Evolutionary conservation across 2,329 filamentous ascomycete genomes (phyloP).

Genomic region (Aspergillus terreus): DNA sequence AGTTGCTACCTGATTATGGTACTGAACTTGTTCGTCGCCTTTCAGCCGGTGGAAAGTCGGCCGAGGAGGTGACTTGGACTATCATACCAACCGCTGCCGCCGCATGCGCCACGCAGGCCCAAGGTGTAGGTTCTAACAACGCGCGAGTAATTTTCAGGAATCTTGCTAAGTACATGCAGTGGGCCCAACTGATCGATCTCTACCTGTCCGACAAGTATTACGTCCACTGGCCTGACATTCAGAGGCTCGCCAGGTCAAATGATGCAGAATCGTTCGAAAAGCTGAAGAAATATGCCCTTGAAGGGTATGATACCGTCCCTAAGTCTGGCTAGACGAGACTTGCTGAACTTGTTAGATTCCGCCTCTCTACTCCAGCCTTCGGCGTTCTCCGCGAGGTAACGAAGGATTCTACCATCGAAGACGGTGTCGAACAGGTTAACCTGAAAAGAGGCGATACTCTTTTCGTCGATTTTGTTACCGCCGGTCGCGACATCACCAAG

Average conservation of each 20-base stretch:
- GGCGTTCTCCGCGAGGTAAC: slow-evolving; percentile 8
- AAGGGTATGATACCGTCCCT: slow-evolving; percentile 2
- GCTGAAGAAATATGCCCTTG: slow-evolving; percentile 11
- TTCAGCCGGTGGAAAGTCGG: slow-evolving; percentile 3
- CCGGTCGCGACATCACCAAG: slow-evolving; percentile 1
- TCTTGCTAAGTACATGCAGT: slow-evolving; percentile 3
- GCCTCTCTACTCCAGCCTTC: slow-evolving; percentile 10
- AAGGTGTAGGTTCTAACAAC: slow-evolving; percentile 5
- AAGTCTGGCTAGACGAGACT: no score
- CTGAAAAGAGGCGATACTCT: slow-evolving; percentile 1
- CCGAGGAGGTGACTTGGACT: slow-evolving; percentile 8
- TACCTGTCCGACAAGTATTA: slow-evolving; percentile 9
- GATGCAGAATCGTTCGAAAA: slow-evolving; percentile 6
- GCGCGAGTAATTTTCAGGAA: neutral
- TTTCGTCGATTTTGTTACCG: slow-evolving; percentile 5
- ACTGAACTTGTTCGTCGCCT: slow-evolving; percentile 4
- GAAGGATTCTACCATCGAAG: neutral
- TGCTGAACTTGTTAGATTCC: slow-evolving; percentile 4
- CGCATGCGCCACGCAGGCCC: slow-evolving; percentile 10
- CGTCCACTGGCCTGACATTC: slow-evolving; percentile 9
- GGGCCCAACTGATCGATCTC: slow-evolving; percentile 11
- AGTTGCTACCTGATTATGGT: neutral
- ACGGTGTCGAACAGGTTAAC: neutral
- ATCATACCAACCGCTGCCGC: slow-evolving; percentile 11
- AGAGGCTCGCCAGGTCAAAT: neutral